Evolutionary conservation across 352 stramenopile genomes (phyloP).

Genomic region (Pythium oligandrum): DNA sequence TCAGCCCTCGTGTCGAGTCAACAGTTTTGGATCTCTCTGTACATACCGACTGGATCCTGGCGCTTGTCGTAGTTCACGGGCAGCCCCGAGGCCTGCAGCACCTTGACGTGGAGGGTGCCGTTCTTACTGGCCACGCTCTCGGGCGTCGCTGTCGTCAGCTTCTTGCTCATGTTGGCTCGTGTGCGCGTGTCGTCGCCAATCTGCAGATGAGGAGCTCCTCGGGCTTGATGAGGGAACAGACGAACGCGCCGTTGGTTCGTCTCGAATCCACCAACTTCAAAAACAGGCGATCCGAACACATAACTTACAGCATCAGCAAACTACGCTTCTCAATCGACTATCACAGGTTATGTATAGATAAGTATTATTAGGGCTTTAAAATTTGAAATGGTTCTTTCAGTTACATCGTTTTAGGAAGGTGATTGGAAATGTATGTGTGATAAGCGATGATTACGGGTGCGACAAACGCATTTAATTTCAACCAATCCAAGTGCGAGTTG

Average conservation of each 20-base stretch:
- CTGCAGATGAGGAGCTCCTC: too few relatives aligned
- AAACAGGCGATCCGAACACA: too few relatives aligned
- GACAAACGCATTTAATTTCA: constrained; percentile 5
- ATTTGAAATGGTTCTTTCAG: not conserved
- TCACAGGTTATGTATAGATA: too few relatives aligned
- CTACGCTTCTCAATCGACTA: too few relatives aligned
- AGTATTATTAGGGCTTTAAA: too few relatives aligned
- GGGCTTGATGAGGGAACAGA: too few relatives aligned
- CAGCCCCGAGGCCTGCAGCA: constrained; percentile 53
- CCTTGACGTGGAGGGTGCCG: constrained; percentile 73
- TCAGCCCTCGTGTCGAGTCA: too few relatives aligned
- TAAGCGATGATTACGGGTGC: constrained; percentile 1
- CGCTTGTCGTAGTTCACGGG: constrained; percentile 80
- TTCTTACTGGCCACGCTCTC: constrained; percentile 22
- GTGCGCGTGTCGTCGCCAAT: too few relatives aligned
- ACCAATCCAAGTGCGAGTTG: constrained; percentile 8
- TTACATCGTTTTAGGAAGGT: constrained; percentile 17
- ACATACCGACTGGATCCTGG: constrained; percentile 68
- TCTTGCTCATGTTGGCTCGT: not conserved
- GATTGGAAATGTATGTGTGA: constrained; percentile 1
- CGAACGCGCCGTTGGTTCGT: too few relatives aligned
- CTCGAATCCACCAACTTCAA: too few relatives aligned
- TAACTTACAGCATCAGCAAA: too few relatives aligned
- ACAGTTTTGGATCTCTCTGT: too few relatives aligned
- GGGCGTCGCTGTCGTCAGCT: not conserved